Evolutionary conservation across 83 land plant genomes (phyloP), one percentile per base, ranked within the genome.

Genomic region (Picea mariana): DNA sequence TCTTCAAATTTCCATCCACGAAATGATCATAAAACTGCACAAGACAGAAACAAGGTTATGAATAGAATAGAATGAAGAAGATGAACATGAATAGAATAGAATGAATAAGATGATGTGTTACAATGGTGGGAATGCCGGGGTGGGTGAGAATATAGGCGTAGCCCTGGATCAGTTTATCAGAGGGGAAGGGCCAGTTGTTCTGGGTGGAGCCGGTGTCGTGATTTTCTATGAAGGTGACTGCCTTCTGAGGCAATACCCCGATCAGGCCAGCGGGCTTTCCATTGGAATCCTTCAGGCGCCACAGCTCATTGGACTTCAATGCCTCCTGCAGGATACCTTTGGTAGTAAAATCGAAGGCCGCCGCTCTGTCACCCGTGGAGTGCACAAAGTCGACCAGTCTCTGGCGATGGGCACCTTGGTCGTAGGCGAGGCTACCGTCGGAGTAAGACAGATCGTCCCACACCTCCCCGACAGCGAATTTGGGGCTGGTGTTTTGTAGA

Each of bases 21-120:
- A 34, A 34, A 34, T 91, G 95, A 62, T 93, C 93, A 79, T 91
- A 89, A 65, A 93, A 91, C 93, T 91, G 83, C 83, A 87, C 34
- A 86, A 81, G 38, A 13, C 26, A 59, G 0, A 31, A 72, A 23
- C 38, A 17, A 77, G 60, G 64, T 62, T 13, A 62, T 62, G 20
- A 3, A 15, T 62, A 15, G 5, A 34, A 34, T 34, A 1, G 38
- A 34, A 34, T 34, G 38, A 34, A 34, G 3, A 34, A 34, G 77
- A 3, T 34, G 38, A 27, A 34, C 2, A 34, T n/a, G n/a, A n/a
- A n/a, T n/a, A n/a, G n/a, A n/a, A 6, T 1, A 40, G 24, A 2
- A 4, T 49, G 4, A 26, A 47, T 2, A 13, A 31, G 5, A 71
- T 11, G 38, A 71, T 34, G 38, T 34, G 38, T 75, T 88, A 88